phyloP scores from a whole-genome alignment of 2,329 filamentous ascomycete species.

The Exophiala viscosa region DNA sequence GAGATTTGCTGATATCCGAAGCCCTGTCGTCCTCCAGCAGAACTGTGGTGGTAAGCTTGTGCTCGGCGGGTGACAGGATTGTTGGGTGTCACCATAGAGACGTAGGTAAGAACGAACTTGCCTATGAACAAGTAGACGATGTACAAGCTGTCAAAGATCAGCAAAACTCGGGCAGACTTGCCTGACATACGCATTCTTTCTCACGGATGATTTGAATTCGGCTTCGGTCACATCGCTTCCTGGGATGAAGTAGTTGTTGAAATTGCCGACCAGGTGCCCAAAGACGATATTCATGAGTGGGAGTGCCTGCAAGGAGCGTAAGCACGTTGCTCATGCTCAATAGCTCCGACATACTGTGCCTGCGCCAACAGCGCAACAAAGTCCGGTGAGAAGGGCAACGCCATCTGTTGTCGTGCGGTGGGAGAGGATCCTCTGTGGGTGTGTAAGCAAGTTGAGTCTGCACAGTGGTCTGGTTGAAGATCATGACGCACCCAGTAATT shows the following conservation, averaged over 20 bases:
- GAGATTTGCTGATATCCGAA: conserved; percentile 50
- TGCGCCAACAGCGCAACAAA: conserved; percentile 23
- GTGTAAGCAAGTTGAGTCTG: not conserved
- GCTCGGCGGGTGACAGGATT: not conserved
- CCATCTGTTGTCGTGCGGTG: conserved; percentile 25
- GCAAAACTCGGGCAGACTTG: not conserved
- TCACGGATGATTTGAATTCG: conserved; percentile 51
- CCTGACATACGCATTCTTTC: conserved; percentile 37
- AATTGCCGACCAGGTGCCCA: conserved; percentile 53
- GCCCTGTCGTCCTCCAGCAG: conserved; percentile 48
- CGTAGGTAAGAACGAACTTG: conserved; percentile 53
- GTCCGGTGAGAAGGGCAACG: conserved; percentile 18
- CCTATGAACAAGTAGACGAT: conserved; percentile 58
- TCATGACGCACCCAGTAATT: conserved; percentile 28
- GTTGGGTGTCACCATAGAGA: conserved; percentile 47
- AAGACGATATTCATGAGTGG: conserved; percentile 58
- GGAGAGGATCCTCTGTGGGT: conserved; percentile 28
- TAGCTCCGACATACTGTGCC: conserved; percentile 18
- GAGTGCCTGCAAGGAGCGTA: conserved; percentile 14
- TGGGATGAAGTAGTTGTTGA: conserved; percentile 55
- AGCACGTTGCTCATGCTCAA: not conserved
- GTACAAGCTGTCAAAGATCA: conserved; percentile 32
- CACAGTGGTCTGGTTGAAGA: no score
- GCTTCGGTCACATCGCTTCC: conserved; percentile 41
- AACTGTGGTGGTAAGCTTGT: conserved; percentile 32